Evolutionary conservation across 2,329 filamentous ascomycete genomes (phyloP).

Genomic region (Microsporum canis): DNA sequence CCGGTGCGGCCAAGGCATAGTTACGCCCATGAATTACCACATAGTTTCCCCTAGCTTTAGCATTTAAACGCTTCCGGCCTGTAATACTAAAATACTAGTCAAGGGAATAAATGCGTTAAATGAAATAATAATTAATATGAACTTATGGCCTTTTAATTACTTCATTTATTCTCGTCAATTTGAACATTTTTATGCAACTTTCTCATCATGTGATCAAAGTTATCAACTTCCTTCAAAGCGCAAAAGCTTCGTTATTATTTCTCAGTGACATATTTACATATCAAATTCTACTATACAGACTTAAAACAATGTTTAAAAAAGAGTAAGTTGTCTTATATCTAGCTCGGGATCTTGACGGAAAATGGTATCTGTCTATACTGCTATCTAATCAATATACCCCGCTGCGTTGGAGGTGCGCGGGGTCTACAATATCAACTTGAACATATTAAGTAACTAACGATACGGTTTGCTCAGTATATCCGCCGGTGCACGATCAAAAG

Average conservation of each 20-base stretch:
- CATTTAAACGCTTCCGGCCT: not conserved
- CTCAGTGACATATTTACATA: not conserved
- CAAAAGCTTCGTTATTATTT: not conserved
- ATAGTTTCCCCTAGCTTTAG: not conserved
- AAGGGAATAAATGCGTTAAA: conserved; percentile 1
- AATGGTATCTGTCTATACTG: not conserved
- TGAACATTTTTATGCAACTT: too few relatives aligned
- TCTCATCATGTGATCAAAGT: not conserved
- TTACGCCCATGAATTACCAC: not conserved
- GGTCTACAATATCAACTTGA: not conserved
- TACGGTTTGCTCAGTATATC: conserved; percentile 10
- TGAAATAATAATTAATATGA: not conserved
- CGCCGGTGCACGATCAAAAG: conserved; percentile 52
- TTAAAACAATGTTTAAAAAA: conserved; percentile 76
- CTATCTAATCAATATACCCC: not conserved
- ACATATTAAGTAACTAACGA: conserved; percentile 4
- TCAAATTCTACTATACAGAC: not conserved
- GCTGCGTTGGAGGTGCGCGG: not conserved
- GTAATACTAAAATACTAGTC: not conserved
- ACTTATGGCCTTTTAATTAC: not conserved
- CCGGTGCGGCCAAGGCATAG: conserved; percentile 39
- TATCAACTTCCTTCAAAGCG: not conserved
- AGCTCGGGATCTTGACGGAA: not conserved
- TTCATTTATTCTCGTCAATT: not conserved
- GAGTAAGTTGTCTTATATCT: conserved; percentile 47